Evolutionary conservation across 768 basidiomycete species (phyloP).

Genomic region (Aureoboletus auriporus): DNA sequence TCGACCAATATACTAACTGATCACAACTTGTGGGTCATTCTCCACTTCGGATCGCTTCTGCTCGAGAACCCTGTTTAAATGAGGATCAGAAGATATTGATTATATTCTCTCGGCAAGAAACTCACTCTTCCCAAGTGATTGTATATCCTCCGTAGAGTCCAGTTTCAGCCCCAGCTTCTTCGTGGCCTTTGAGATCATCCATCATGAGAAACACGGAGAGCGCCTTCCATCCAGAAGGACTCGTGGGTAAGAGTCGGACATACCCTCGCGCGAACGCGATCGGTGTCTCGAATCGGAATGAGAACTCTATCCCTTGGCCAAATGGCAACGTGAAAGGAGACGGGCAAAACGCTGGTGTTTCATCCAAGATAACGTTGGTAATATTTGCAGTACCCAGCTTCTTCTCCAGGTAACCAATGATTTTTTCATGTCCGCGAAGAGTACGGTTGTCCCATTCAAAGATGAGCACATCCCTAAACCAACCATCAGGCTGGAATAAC

Average conservation of each 20-base stretch:
- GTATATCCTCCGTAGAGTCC: conserved; percentile 4
- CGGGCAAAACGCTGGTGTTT: neutral
- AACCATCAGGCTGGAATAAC: neutral
- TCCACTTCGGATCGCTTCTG: conserved; percentile 1
- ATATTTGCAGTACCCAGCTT: neutral
- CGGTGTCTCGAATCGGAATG: conserved; percentile 5
- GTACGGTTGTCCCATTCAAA: conserved; percentile 4
- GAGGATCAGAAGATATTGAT: neutral
- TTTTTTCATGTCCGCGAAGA: conserved; percentile 2
- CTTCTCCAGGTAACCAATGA: neutral
- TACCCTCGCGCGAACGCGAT: neutral
- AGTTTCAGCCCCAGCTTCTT: neutral
- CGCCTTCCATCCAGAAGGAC: neutral
- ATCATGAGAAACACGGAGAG: conserved; percentile 3
- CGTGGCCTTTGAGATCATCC: conserved; percentile 1
- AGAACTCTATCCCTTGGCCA: conserved; percentile 2
- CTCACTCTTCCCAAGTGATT: conserved; percentile 3
- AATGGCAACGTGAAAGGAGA: neutral
- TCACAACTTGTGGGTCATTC: conserved; percentile 6
- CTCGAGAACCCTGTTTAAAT: neutral
- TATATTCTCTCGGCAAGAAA: neutral
- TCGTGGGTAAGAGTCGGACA: neutral
- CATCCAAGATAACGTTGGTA: conserved; percentile 1
- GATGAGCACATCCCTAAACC: conserved; percentile 3
- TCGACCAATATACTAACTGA: neutral